Evolutionary conservation across 768 basidiomycete genomes (phyloP), one percentile per base, ranked within the genome.

Genomic region (Russula sp.): DNA sequence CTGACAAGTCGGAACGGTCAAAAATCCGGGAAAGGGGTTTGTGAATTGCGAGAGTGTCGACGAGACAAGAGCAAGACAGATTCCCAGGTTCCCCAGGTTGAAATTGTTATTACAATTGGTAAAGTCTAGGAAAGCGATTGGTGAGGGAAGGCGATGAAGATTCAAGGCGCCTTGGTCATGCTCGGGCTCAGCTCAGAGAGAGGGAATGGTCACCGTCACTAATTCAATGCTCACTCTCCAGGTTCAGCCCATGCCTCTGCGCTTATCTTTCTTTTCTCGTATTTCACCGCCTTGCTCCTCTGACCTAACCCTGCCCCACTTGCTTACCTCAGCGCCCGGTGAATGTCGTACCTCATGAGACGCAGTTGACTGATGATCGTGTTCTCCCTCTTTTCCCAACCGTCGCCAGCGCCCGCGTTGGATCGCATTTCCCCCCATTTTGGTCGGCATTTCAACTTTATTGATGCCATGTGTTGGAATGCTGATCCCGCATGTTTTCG

Each of bases 181-280:
- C 27, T 27, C 2, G 27, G 2, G 27, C 27, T 27, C 27, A 27
- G 27, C 27, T 27, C 27, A 27, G 27, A 27, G 27, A 27, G 27
- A 27, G 27, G 27, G 27, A 27, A 27, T 27, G 27, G 2, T 3
- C 27, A 27, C 32, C 31, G 6, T 44, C 11, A 32, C 44, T 16
- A 39, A 44, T 62, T 56, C 48, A 62, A 62, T 56, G 54, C 61
- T 48, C 61, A 48, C 55, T 50, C 37, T 27, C 27, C 45, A 11
- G 3, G 22, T 2, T 27, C 22, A 27, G 22, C 22, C 22, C 22
- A 27, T 2, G 2, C 4, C 44, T 27, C 22, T 27, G 22, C 22
- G 22, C 22, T 27, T 2, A 1, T 27, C 22, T 27, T 27, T 2
- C 22, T 27, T 27, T 27, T 27, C 22, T 27, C 22, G 2, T 27